A percentile compares a stretch with the other conserved stretches of the same genome.
phyloP scores from a whole-genome alignment of 345 rosid species.

The Lagerstroemia speciosa region DNA sequence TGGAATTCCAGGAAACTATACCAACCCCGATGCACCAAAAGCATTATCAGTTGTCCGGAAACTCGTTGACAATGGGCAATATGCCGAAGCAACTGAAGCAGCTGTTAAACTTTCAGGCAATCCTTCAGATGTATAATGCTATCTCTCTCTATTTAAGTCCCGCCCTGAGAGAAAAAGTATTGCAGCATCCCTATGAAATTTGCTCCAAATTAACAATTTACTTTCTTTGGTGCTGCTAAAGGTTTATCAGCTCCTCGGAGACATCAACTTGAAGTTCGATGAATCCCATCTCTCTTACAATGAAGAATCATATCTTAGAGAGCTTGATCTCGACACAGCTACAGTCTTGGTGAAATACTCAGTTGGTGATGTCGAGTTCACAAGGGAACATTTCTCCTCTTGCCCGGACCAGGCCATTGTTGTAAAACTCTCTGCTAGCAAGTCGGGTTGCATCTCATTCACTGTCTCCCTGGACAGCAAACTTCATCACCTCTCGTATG shows the following conservation, averaged over 20 bases:
- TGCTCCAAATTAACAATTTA: not conserved
- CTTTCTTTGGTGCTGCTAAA: slow-evolving; percentile 21
- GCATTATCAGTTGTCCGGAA: slow-evolving; percentile 56
- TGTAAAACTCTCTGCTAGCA: slow-evolving; percentile 57
- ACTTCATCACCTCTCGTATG: slow-evolving; percentile 41
- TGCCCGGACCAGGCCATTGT: slow-evolving; percentile 64
- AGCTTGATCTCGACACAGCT: slow-evolving; percentile 83
- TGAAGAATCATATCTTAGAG: slow-evolving; percentile 60
- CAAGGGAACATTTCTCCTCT: slow-evolving; percentile 71
- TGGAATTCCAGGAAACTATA: slow-evolving; percentile 63
- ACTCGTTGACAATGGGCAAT: slow-evolving; percentile 56
- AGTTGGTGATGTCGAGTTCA: slow-evolving; percentile 49
- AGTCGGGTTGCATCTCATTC: slow-evolving; percentile 60
- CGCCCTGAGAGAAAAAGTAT: not conserved
- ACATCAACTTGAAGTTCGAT: slow-evolving; percentile 67
- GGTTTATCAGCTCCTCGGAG: slow-evolving; percentile 89
- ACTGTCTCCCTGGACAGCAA: slow-evolving; percentile 55
- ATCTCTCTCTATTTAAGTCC: not conserved
- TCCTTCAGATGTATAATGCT: slow-evolving; percentile 14
- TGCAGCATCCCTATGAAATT: not conserved
- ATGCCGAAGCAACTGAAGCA: slow-evolving; percentile 58
- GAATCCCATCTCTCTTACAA: slow-evolving; percentile 59
- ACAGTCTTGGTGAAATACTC: slow-evolving; percentile 54
- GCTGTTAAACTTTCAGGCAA: slow-evolving; percentile 51
- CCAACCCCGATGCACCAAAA: slow-evolving; percentile 51